phyloP scores from a whole-genome alignment of 257 asterid genomes.

The Solanum megistacrolobum region DNA sequence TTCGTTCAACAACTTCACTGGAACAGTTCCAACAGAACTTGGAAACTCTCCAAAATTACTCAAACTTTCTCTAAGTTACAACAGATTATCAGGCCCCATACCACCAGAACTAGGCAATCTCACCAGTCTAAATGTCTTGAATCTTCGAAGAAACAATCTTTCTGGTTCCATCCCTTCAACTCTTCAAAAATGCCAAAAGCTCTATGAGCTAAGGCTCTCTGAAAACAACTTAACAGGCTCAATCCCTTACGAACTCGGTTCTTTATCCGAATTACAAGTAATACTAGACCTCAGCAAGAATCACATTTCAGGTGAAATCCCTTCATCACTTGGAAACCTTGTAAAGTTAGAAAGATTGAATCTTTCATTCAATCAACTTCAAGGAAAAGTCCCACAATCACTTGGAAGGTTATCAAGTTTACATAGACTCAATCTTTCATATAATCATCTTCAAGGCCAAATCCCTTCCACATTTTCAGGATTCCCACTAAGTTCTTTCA shows the following conservation, averaged over 20 bases:
- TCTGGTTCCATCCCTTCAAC: conserved; percentile 60
- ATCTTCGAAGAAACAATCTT: conserved; percentile 57
- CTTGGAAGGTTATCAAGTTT: conserved; percentile 64
- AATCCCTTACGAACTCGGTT: conserved; percentile 59
- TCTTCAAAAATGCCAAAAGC: conserved; percentile 66
- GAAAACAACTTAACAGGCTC: conserved; percentile 52
- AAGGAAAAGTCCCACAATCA: conserved; percentile 53
- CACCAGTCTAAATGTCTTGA: conserved; percentile 52
- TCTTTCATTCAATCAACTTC: conserved; percentile 55
- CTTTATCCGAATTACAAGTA: conserved; percentile 65
- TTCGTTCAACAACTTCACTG: conserved; percentile 58
- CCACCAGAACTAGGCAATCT: conserved; percentile 77
- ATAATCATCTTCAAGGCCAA: conserved; percentile 48
- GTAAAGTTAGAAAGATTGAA: conserved; percentile 65
- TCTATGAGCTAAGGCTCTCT: conserved; percentile 72
- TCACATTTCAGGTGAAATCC: conserved; percentile 59
- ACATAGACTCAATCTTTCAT: conserved; percentile 57
- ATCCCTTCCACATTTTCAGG: conserved; percentile 53
- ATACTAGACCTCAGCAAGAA: conserved; percentile 73
- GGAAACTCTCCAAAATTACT: conserved; percentile 60
- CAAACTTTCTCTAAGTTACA: conserved; percentile 50
- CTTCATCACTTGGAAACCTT: conserved; percentile 51
- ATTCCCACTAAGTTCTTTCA: conserved; percentile 52
- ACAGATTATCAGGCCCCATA: conserved; percentile 50
- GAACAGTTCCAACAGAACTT: conserved; percentile 51